Percentiles rank a stretch among this genome's conserved stretches.
phyloP scores from a whole-genome alignment of 2,329 filamentous ascomycete genomes.

The Aspergillus versicolor region DNA sequence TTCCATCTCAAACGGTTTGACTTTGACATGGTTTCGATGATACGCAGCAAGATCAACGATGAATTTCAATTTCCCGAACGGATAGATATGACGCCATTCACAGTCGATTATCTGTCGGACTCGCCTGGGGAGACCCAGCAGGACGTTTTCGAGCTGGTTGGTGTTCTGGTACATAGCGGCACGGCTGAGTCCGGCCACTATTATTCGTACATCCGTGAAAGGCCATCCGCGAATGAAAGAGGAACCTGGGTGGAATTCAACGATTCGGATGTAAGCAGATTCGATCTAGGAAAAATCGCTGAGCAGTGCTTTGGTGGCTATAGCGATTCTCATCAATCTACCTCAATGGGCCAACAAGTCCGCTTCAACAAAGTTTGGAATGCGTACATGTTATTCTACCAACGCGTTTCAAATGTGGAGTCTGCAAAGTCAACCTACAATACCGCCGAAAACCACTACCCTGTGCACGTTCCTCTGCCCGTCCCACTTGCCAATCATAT shows the following conservation, averaged over 20 bases:
- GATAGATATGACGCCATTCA: constrained; percentile 88
- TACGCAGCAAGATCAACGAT: constrained; percentile 92
- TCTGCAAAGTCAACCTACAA: constrained; percentile 52
- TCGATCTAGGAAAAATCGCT: constrained; percentile 72
- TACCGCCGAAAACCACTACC: constrained; percentile 47
- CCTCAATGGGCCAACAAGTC: constrained; percentile 38
- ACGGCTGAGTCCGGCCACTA: constrained; percentile 95
- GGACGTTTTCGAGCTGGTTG: constrained; percentile 91
- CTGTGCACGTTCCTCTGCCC: constrained; percentile 49
- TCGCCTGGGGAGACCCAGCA: constrained; percentile 55
- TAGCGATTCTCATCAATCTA: constrained; percentile 55
- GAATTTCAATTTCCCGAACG: constrained; percentile 80
- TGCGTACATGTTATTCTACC: constrained; percentile 98
- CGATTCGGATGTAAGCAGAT: constrained; percentile 75
- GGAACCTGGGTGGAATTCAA: constrained; percentile 87
- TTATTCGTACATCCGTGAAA: constrained; percentile 89
- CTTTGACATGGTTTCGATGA: constrained; percentile 61
- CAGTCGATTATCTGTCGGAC: constrained; percentile 76
- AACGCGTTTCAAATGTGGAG: constrained; percentile 68
- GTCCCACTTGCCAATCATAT: constrained; percentile 56
- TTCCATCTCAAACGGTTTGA: constrained; percentile 76
- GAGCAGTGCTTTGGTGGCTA: constrained; percentile 76
- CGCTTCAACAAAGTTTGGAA: constrained; percentile 70
- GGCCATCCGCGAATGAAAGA: constrained; percentile 54
- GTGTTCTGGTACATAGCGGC: constrained; percentile 87